Conservation (phyloP, 2,329 filamentous ascomycete genomes). For the Plectosphaerella cucumerina region DNA sequence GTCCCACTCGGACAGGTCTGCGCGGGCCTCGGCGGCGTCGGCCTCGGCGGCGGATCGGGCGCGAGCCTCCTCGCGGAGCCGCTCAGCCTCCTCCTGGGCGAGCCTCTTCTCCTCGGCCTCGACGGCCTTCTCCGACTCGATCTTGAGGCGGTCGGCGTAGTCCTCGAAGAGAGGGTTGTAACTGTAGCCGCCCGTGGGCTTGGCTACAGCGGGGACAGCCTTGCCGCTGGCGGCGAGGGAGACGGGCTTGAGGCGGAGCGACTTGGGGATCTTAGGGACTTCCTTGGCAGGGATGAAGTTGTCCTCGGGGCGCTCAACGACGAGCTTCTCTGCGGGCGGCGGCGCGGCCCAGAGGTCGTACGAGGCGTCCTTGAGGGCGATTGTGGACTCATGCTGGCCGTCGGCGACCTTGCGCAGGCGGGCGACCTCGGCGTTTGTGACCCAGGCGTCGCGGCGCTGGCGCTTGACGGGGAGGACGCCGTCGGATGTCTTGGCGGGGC, state of each 20-base stretch:
- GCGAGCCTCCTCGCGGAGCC: slow-evolving; percentile 62
- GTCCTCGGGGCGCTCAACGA: slow-evolving; percentile 27
- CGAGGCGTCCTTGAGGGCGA: slow-evolving; percentile 55
- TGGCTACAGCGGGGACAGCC: slow-evolving; percentile 69
- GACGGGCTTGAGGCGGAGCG: slow-evolving; percentile 71
- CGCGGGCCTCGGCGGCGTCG: slow-evolving; percentile 66
- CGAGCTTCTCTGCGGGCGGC: slow-evolving; percentile 30
- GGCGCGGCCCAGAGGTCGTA: slow-evolving; percentile 75
- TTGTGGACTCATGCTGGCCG: slow-evolving; percentile 54
- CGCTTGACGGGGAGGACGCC: slow-evolving; percentile 72
- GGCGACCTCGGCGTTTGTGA: slow-evolving; percentile 79
- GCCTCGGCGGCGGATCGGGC: slow-evolving; percentile 68
- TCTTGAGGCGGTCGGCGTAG: slow-evolving; percentile 71
- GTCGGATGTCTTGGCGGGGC: slow-evolving; percentile 66
- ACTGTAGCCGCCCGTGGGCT: slow-evolving; percentile 77
- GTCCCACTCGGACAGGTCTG: slow-evolving; percentile 67
- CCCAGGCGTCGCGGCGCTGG: slow-evolving; percentile 66
- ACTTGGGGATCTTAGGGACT: slow-evolving; percentile 66
- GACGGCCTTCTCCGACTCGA: slow-evolving; percentile 75
- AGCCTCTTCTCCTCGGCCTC: slow-evolving; percentile 74
- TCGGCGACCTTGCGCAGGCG: slow-evolving; percentile 77
- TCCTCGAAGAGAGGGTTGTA: slow-evolving; percentile 90
- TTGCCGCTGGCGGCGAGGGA: slow-evolving; percentile 83
- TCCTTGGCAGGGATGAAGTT: slow-evolving; percentile 65
- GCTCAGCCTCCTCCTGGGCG: slow-evolving; percentile 61